Base-by-base conservation (phyloP, 345 rosid genomes). In the Citrus inodora region DNA sequence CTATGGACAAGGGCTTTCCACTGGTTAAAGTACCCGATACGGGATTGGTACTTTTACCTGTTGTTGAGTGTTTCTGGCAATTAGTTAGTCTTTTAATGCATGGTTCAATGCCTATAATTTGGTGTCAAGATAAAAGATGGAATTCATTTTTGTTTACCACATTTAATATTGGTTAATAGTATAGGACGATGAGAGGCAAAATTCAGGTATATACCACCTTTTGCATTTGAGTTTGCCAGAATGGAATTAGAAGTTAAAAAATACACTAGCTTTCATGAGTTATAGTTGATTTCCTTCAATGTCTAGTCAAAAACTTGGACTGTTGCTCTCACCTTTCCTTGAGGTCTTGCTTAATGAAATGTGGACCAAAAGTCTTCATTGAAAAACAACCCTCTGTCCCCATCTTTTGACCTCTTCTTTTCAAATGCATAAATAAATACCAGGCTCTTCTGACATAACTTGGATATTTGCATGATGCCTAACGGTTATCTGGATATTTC, bases 401-500 rank as follows among this genome's bases (percentile, higher is more conserved):
- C 56, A 1, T 17, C 21, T 61, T 40, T 25, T 14, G 32, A 66
- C 10, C 1, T 16, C 25, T 11, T 6, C 28, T n/a, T 27, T 75
- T 63, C n/a, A 11, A 19, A 69, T 37, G 17, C 27, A 28, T 70
- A 22, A 33, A 25, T 76, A 64, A 51, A 66, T 66, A 53, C 19
- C 40, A 58, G 6, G 32, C 32, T 4, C 28, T 67, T 67, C 66
- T 60, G 51, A 35, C 13, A 7, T 66, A 33, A 33, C 27, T 78
- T 60, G 68, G 69, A 70, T 30, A 37, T 48, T 63, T 30, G 28
- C 13, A 35, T 63, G 66, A 13, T 73, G 48, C 67, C 48, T 70
- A 56, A 80, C n/a, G 58, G 59, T 67, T 4, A 69, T 62, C 13
- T 80, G 66, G 68, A 68, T 63, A 38, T 65, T 9, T 42, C 16